A percentile compares a stretch with the other conserved stretches of the same genome.
Evolutionary conservation across 2,329 filamentous ascomycete genomes (phyloP).

Genomic region (Arthrocladium fulminans): DNA sequence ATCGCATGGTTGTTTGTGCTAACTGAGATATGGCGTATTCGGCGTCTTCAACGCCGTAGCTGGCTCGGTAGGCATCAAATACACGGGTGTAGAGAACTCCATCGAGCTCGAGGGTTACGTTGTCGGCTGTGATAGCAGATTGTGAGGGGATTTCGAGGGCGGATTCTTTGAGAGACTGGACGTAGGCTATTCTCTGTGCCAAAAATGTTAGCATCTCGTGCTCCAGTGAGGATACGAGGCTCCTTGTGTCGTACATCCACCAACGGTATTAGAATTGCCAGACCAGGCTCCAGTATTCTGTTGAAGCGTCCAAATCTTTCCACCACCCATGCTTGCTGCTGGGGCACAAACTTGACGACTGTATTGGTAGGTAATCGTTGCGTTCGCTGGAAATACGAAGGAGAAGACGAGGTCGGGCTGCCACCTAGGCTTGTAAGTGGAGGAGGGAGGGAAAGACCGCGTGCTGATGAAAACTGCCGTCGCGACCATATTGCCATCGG

Average conservation of each 20-base stretch:
- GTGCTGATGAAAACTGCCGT: slow-evolving; percentile 17
- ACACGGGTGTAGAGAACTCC: slow-evolving; percentile 92
- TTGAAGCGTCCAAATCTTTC: slow-evolving; percentile 99
- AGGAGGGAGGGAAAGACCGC: slow-evolving; percentile 21
- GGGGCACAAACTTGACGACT: slow-evolving; percentile 91
- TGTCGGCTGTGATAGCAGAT: slow-evolving; percentile 96
- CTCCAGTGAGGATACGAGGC: too few species aligned
- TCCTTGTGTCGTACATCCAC: slow-evolving; percentile 58
- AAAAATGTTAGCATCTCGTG: background rate
- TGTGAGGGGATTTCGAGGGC: slow-evolving; percentile 96
- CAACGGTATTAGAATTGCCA: slow-evolving; percentile 81
- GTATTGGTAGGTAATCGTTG: slow-evolving; percentile 78
- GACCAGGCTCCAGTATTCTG: slow-evolving; percentile 81
- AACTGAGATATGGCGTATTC: slow-evolving; percentile 98
- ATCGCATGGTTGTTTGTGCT: slow-evolving; percentile 97
- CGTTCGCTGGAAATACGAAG: slow-evolving; percentile 67
- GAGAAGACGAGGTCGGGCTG: slow-evolving; percentile 36
- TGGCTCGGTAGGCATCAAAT: slow-evolving; percentile 97
- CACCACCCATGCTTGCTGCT: slow-evolving; percentile 98
- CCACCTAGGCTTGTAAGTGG: slow-evolving; percentile 26
- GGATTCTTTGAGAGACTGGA: slow-evolving; percentile 92
- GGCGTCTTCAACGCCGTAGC: slow-evolving; percentile 95
- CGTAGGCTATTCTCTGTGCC: slow-evolving; percentile 66
- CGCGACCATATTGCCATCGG: slow-evolving; percentile 21
- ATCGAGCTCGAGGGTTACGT: slow-evolving; percentile 92